phyloP scores from a whole-genome alignment of 441 rosid species.

The Aleurites moluccanus region DNA sequence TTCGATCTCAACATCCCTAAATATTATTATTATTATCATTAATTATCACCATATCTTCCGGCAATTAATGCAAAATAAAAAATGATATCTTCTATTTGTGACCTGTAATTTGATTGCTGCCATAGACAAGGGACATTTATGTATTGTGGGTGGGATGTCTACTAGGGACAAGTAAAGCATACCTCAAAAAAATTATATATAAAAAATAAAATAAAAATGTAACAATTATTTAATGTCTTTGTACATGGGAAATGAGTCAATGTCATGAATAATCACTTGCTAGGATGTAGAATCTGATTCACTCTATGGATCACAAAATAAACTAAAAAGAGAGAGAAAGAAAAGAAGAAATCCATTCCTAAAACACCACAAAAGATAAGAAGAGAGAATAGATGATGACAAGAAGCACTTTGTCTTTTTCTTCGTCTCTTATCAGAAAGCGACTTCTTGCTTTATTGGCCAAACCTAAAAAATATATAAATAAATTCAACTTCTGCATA shows the following conservation, averaged over 20 bases:
- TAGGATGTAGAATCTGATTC: background rate
- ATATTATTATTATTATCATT: no score
- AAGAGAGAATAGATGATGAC: background rate
- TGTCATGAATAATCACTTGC: background rate
- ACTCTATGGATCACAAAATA: background rate
- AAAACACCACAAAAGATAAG: background rate
- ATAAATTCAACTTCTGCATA: background rate
- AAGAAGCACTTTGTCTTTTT: background rate
- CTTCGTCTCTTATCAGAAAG: background rate
- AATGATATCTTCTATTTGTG: background rate
- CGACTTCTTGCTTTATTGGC: background rate
- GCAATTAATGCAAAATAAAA: background rate
- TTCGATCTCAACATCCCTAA: no score
- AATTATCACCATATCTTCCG: background rate
- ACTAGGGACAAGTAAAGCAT: background rate
- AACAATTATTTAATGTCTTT: background rate
- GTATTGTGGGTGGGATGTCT: slow-evolving; percentile 10
- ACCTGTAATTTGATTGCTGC: background rate
- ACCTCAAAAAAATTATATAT: background rate
- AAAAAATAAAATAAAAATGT: background rate
- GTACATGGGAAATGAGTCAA: slow-evolving; percentile 3
- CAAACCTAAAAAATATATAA: no score
- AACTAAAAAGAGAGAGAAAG: background rate
- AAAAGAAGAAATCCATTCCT: background rate
- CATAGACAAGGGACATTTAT: background rate